Evolutionary conservation across 257 asterid genomes (phyloP).

Genomic region (Solanum etuberosum): DNA sequence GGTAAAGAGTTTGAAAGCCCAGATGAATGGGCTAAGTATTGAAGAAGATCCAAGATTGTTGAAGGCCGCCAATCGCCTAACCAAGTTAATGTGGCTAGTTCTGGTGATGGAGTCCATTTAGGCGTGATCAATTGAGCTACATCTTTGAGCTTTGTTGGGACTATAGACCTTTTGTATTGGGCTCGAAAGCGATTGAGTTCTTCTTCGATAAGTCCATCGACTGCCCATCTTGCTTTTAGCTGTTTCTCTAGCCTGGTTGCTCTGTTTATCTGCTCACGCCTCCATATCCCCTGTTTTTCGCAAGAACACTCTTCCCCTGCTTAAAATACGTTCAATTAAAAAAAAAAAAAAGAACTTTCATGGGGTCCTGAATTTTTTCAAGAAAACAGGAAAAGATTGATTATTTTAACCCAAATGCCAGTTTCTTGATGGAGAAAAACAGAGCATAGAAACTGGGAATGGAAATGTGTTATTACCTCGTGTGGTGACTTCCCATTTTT

Average conservation of each 20-base stretch:
- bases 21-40: conserved; percentile 23
- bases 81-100: conserved; percentile 65
- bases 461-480: conserved; percentile 18
- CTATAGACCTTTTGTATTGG: conserved; percentile 29
- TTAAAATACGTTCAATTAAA: not conserved
- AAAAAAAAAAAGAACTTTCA: not conserved
- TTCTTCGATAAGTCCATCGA: conserved; percentile 55
- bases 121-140: conserved; percentile 59
- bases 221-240: conserved; percentile 57
- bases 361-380: not conserved
- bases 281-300: conserved; percentile 51
- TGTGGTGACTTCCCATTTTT: conserved; percentile 22
- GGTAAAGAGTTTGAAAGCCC: conserved; percentile 3
- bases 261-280: conserved; percentile 51
- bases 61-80: conserved; percentile 96
- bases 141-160: conserved; percentile 41
- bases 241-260: conserved; percentile 63
- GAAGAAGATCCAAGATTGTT: conserved; percentile 48
- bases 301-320: conserved; percentile 38
- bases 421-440: not conserved
- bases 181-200: conserved; percentile 41
- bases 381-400: not conserved
- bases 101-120: conserved; percentile 46
- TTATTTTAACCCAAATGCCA: not conserved
- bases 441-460: not conserved